Evolutionary conservation across 306 rosid species (phyloP), one percentile per base, ranked within the genome.

Genomic region (Dalbergia cochinchinensis): DNA sequence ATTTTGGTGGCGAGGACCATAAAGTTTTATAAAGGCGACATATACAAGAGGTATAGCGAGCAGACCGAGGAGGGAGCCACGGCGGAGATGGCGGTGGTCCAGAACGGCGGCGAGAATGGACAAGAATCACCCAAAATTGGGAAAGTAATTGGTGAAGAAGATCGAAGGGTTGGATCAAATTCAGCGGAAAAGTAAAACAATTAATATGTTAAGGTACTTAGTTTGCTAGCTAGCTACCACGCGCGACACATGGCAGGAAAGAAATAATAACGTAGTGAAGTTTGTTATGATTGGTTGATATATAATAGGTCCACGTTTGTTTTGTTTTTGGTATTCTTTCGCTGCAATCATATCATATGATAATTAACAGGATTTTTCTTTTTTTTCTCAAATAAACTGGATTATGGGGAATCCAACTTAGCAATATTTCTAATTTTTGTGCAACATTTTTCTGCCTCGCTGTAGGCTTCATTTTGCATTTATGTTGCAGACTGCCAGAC

Each of bases 1-100:
- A 15, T 83, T 55, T 57, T 88, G 70, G 91, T 86, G 34, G 61
- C 81, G 0, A 88, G 98, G 69, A 92, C 98, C 0, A 81, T 68
- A n/a, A 83, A 84, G 73, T 88, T 85, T 10, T 88, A 85, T 31
- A 80, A 66, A 63, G 69, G 87, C 10, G 91, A 87, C 33, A 77
- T 87, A 2, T 87, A 87, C 34, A 80, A 77, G 82, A 73, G 83
- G 80, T 87, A 73, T 59, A 42, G 63, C 5, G 87, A 79, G 4
- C 5, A 65, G 16, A 69, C 15, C 0, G 42, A 16, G 1, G 42
- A 16, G 0, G 74, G 6, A 0, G 37, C 64, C 14, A 53, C 50
- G 76, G 44, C 68, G 1, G 76, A 78, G 69, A 57, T 65, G 45
- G 47, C 55, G 45, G 76, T 26, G 60, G 48, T 57, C 22, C 44